These are phyloP conservation scores for Lagerstroemia speciosa DNA, from an alignment of 345 rosid species.

Conservation along the genomic window DNA sequence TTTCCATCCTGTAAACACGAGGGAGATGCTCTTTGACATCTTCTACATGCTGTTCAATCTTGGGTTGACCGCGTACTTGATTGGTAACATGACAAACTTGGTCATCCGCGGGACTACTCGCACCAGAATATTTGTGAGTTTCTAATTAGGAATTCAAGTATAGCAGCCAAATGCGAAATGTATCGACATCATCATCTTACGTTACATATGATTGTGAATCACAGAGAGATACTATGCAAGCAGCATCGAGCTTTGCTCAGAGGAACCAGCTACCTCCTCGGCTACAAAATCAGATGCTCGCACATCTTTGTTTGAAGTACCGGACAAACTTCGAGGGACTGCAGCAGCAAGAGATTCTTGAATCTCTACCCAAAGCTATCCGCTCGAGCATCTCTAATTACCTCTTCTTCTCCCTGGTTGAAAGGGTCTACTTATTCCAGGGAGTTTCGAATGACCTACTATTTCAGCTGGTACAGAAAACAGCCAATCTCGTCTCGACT, in stretches of 20 bases:
- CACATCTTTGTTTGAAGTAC: constrained; percentile 61
- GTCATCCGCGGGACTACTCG: constrained; percentile 93
- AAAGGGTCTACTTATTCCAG: constrained; percentile 55
- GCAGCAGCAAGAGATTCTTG: constrained; percentile 75
- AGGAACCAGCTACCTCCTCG: constrained; percentile 58
- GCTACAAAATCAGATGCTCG: constrained; percentile 76
- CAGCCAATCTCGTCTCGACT: neutral
- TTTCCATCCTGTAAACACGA: constrained; percentile 74
- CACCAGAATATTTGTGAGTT: constrained; percentile 85
- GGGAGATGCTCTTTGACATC: constrained; percentile 83
- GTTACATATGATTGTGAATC: too few species aligned
- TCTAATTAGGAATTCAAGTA: too few species aligned
- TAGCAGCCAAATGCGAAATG: too few species aligned
- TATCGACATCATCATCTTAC: too few species aligned
- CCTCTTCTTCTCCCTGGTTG: constrained; percentile 62
- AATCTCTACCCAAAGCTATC: constrained; percentile 73
- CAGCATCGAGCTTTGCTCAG: constrained; percentile 61
- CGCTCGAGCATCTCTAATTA: constrained; percentile 62
- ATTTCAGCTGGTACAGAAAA: constrained; percentile 53
- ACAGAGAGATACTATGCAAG: constrained; percentile 75
- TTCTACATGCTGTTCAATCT: constrained; percentile 90
- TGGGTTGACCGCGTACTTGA: constrained; percentile 84
- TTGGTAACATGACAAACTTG: constrained; percentile 96
- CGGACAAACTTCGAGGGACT: constrained; percentile 67
- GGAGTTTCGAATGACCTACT: constrained; percentile 71